These are phyloP conservation scores for Phaeoacremonium minimum DNA, from an alignment of 2,329 filamentous ascomycete genomes.

Conservation along the genomic window DNA sequence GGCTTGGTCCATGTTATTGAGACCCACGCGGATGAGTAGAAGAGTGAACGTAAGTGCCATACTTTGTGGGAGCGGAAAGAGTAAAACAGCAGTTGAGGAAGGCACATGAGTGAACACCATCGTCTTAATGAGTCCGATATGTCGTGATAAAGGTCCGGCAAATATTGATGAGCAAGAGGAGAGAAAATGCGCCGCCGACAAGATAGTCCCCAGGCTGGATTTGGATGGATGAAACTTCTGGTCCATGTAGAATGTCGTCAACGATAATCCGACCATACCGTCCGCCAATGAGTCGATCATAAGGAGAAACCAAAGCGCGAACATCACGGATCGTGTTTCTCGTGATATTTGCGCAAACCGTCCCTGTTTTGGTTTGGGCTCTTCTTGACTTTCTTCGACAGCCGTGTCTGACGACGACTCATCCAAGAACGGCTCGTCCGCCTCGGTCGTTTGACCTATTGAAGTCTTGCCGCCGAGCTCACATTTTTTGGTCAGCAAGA, in stretches of 20 bases:
- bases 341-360: conserved; percentile 52
- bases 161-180: conserved; percentile 50
- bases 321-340: conserved; percentile 54
- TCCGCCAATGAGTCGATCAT: conserved; percentile 61
- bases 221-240: conserved; percentile 51
- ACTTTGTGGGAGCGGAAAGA: conserved; percentile 52
- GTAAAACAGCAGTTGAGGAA: conserved; percentile 54
- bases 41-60: conserved; percentile 49
- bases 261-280: conserved; percentile 56
- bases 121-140: conserved; percentile 59
- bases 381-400: conserved; percentile 4
- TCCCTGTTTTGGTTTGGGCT: conserved; percentile 18
- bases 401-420: conserved; percentile 11
- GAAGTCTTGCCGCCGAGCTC: too few species aligned
- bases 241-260: conserved; percentile 57
- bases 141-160: conserved; percentile 51
- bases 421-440: conserved; percentile 16
- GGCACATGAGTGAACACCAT: conserved; percentile 62
- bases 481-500: conserved; percentile 43
- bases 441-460: conserved; percentile 17
- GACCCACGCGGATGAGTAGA: conserved; percentile 53
- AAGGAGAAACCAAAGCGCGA: conserved; percentile 61
- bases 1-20: conserved; percentile 68
- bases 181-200: conserved; percentile 49
- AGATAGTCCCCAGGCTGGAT: conserved; percentile 55